A percentile compares a stretch with the other conserved stretches of the same genome.
These are phyloP conservation scores for Grigorovia yakushimaensis DNA, from an alignment of 805 yeast species.

Conservation along the genomic window DNA sequence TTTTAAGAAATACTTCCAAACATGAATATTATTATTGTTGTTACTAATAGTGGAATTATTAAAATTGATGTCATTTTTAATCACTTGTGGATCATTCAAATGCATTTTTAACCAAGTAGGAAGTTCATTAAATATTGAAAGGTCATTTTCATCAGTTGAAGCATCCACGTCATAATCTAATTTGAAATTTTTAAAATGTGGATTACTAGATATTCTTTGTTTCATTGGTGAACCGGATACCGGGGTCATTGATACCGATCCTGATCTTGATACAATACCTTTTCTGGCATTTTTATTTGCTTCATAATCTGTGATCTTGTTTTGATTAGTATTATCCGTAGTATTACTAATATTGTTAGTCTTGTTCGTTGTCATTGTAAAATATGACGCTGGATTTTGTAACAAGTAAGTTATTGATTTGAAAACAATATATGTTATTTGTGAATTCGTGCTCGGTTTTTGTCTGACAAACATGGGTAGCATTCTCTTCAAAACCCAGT, in stretches of 20 bases:
- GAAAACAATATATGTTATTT: conserved; percentile 16
- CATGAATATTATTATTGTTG: conserved; percentile 11
- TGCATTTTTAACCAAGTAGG: background rate
- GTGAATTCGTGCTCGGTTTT: conserved; percentile 4
- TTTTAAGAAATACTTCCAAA: conserved; percentile 26
- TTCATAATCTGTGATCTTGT: no score
- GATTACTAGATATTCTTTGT: conserved; percentile 1
- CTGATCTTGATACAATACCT: background rate
- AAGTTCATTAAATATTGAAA: conserved; percentile 2
- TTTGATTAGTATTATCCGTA: background rate
- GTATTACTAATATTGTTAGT: background rate
- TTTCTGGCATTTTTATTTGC: background rate
- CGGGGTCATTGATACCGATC: conserved; percentile 5
- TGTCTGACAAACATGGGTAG: conserved; percentile 4
- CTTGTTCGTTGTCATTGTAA: conserved; percentile 2
- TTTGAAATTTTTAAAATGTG: background rate
- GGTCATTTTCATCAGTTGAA: background rate
- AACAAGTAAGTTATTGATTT: conserved; percentile 18
- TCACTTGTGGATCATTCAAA: conserved; percentile 4
- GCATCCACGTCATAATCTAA: background rate
- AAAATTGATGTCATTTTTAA: conserved; percentile 7
- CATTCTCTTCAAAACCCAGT: conserved; percentile 15
- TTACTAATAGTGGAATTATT: background rate
- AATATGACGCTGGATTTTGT: conserved; percentile 4
- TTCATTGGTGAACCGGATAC: conserved; percentile 5